Conservation (phyloP, 1,139 yeast genomes). For the Protomyces gravidus region DNA sequence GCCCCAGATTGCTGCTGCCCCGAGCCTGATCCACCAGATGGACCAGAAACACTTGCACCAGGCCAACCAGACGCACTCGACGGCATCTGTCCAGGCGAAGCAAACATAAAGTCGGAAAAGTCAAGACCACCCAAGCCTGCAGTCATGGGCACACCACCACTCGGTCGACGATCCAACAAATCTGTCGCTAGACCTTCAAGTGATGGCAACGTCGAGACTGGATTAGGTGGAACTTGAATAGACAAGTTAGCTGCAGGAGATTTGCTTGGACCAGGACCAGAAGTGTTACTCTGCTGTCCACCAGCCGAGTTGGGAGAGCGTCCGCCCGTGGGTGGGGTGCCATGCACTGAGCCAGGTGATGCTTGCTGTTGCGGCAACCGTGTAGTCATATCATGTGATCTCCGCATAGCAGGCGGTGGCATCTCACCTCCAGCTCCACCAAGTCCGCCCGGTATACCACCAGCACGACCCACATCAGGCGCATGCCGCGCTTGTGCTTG, state of each 20-base stretch:
- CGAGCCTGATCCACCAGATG: neutral
- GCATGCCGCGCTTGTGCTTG: neutral
- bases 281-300: neutral
- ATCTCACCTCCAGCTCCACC: neutral
- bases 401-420: slow-evolving; percentile 1
- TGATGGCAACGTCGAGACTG: slow-evolving; percentile 5
- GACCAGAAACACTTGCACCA: neutral
- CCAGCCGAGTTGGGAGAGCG: neutral
- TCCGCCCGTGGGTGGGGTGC: neutral
- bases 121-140: slow-evolving; percentile 20
- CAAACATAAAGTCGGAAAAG: slow-evolving; percentile 22
- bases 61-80: slow-evolving; percentile 16
- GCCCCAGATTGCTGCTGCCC: too few species aligned
- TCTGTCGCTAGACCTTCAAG: slow-evolving; percentile 11
- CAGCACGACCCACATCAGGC: neutral
- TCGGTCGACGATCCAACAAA: slow-evolving; percentile 14
- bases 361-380: neutral
- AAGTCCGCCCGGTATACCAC: neutral
- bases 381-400: neutral
- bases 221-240: slow-evolving; percentile 12
- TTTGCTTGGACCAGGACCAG: neutral
- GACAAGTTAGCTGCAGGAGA: neutral
- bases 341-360: neutral
- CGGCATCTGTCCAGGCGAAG: slow-evolving; percentile 12
- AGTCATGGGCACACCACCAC: neutral